These are phyloP conservation scores for Chenopodium suecicum DNA, from an alignment of 148 eudicot species.

Conservation along the genomic window DNA sequence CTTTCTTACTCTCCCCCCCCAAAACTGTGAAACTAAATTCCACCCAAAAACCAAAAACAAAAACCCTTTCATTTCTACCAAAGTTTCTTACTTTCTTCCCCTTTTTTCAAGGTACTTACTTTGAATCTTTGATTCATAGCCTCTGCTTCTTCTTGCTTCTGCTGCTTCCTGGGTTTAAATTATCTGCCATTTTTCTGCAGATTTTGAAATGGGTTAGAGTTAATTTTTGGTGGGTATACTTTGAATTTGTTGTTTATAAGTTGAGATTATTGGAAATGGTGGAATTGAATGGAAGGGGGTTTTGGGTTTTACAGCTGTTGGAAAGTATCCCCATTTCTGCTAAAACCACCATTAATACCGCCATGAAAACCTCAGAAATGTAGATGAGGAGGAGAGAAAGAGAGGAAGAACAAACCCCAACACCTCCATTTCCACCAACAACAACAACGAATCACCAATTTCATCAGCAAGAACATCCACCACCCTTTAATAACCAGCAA, in stretches of 20 bases:
- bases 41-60: not conserved
- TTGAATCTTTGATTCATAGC: not conserved
- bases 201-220: slow-evolving; percentile 6
- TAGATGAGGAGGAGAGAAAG: slow-evolving; percentile 25
- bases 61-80: slow-evolving; percentile 1
- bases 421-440: slow-evolving; percentile 3
- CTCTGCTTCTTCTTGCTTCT: not conserved
- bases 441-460: slow-evolving; percentile 4
- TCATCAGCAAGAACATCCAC: slow-evolving; percentile 14
- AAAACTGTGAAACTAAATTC: slow-evolving; percentile 19
- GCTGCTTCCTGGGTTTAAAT: slow-evolving; percentile 3
- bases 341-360: slow-evolving; percentile 21
- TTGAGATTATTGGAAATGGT: slow-evolving; percentile 35
- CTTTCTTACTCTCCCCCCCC: not conserved
- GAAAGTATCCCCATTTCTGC: slow-evolving; percentile 18
- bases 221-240: slow-evolving; percentile 3
- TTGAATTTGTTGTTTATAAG: not conserved
- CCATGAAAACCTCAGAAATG: slow-evolving; percentile 32
- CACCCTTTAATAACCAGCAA: not conserved
- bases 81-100: not conserved
- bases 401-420: not conserved
- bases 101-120: not conserved
- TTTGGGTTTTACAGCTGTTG: slow-evolving; percentile 26
- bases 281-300: slow-evolving; percentile 36
- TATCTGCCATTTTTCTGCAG: slow-evolving; percentile 6